A percentile compares a stretch with the other conserved stretches of the same genome.
These are phyloP conservation scores for Penicillium riverlandense DNA, from an alignment of 495 filamentous ascomycete genomes.

Conservation along the genomic window DNA sequence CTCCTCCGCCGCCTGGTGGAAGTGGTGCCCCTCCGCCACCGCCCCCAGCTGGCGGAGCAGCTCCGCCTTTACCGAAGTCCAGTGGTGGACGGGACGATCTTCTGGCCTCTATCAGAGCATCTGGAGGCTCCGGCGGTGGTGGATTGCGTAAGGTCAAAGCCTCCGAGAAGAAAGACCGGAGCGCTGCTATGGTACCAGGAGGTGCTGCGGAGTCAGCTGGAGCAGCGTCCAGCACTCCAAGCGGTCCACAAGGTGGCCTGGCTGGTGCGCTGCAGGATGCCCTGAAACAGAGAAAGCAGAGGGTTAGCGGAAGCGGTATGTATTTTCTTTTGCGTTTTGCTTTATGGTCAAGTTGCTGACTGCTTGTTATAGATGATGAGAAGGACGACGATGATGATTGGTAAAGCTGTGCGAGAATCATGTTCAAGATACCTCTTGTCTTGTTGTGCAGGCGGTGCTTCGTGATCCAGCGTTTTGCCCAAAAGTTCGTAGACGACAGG, in stretches of 20 bases:
- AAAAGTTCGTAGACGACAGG: slow-evolving; percentile 13
- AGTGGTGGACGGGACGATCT: slow-evolving; percentile 55
- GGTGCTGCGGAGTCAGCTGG: slow-evolving; percentile 46
- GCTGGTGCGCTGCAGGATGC: slow-evolving; percentile 75
- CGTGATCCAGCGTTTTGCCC: slow-evolving; percentile 7
- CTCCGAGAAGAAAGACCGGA: slow-evolving; percentile 71
- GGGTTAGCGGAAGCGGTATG: slow-evolving; percentile 88
- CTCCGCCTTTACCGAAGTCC: slow-evolving; percentile 47
- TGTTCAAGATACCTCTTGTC: slow-evolving; percentile 13
- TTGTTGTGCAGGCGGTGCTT: slow-evolving; percentile 11
- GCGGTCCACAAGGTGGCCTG: slow-evolving; percentile 58
- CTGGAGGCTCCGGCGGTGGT: slow-evolving; percentile 60
- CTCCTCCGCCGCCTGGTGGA: slow-evolving; percentile 38
- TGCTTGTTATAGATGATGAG: slow-evolving; percentile 59
- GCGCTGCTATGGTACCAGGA: slow-evolving; percentile 61
- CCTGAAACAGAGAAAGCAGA: slow-evolving; percentile 73
- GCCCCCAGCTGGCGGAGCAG: slow-evolving; percentile 56
- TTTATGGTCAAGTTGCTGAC: slow-evolving; percentile 9
- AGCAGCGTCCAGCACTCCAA: slow-evolving; percentile 36
- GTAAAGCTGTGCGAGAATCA: slow-evolving; percentile 25
- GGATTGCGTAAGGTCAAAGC: slow-evolving; percentile 76
- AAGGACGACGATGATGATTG: slow-evolving; percentile 72
- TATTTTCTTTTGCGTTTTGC: slow-evolving; percentile 12
- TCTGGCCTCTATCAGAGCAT: slow-evolving; percentile 73
- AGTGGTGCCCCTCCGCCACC: slow-evolving; percentile 59